Conservation (phyloP, 768 basidiomycete genomes). For the Mycena vitilis region DNA sequence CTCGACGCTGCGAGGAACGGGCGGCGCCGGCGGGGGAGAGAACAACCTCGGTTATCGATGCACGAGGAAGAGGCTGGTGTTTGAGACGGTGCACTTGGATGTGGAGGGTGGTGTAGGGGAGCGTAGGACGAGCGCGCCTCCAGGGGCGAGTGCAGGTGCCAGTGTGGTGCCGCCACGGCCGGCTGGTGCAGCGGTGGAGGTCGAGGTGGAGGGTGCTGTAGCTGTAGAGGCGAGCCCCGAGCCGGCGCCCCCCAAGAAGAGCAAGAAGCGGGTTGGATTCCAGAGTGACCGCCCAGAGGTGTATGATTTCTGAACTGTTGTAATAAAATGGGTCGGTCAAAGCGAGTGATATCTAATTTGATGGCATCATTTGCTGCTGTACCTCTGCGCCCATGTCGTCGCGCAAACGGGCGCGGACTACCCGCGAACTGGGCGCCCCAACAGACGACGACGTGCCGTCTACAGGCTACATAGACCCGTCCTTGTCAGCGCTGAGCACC, state of each 20-base stretch:
- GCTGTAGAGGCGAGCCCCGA: constrained; percentile 18
- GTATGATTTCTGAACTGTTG: constrained; percentile 72
- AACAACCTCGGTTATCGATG: constrained; percentile 97
- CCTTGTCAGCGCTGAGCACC: constrained; percentile 63
- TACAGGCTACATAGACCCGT: constrained; percentile 50
- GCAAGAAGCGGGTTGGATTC: constrained; percentile 78
- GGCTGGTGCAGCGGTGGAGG: constrained; percentile 53
- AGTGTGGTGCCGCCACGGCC: constrained; percentile 22
- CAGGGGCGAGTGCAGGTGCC: constrained; percentile 38
- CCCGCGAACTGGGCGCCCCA: constrained; percentile 53
- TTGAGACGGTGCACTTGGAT: constrained; percentile 93
- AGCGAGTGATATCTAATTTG: neutral
- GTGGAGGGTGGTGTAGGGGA: constrained; percentile 88
- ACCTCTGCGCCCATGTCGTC: constrained; percentile 21
- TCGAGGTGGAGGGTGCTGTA: constrained; percentile 54
- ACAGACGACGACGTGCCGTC: constrained; percentile 57
- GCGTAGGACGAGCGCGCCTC: constrained; percentile 70
- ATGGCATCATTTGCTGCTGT: constrained; percentile 3
- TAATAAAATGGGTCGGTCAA: neutral
- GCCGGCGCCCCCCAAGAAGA: constrained; percentile 50
- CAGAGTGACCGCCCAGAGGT: constrained; percentile 73
- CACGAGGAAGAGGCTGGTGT: constrained; percentile 85
- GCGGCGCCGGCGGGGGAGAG: constrained; percentile 77
- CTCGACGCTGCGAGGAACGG: constrained; percentile 81
- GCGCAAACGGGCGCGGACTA: constrained; percentile 43